Evolutionary conservation across 257 asterid genomes (phyloP), one percentile per base, ranked within the genome.

Genomic region (Salvia splendens): DNA sequence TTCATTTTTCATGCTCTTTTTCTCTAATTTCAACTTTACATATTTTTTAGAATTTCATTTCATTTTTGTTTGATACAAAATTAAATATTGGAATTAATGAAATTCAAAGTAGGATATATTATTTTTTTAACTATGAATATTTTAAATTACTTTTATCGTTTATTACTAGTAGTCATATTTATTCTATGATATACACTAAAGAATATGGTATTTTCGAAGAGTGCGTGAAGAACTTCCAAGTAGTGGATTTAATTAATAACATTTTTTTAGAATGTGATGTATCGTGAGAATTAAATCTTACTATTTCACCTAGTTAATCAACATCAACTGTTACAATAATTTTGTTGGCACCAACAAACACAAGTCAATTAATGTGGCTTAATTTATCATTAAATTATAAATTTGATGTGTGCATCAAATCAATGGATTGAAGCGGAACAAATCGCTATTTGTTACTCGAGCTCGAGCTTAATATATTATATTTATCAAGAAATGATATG

Each of bases 221-320:
- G 66, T 71, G 52, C 35, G 32, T 8, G 45, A 6, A 4, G 45
- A 65, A 59, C 30, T 5, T 47, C 73, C 67, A 70, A 56, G 58
- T 67, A 49, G 0, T 67, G 47, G 61, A 53, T 45, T 62, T 52
- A 10, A 55, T 55, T n/a, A 43, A 62, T 12, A 36, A 54, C 12
- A 6, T 55, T 17, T 51, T 50, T 16, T 49, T 47, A 52, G 72
- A 72, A 62, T 64, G 73, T 67, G 78, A 68, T 33, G 67, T 46
- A 17, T 56, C 64, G 56, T 42, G 41, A 42, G 38, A 61, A 63
- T 54, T 62, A 63, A 36, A 67, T 61, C 16, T 47, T n/a, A 62
- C 33, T 57, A 68, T 47, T 68, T 72, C 33, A 64, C 76, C 30
- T 76, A 72, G 69, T 76, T 76, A 75, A 69, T 69, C 72, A 59